Conservation (phyloP, 1,284 basidiomycete species). For the Leccinum solheimii region DNA sequence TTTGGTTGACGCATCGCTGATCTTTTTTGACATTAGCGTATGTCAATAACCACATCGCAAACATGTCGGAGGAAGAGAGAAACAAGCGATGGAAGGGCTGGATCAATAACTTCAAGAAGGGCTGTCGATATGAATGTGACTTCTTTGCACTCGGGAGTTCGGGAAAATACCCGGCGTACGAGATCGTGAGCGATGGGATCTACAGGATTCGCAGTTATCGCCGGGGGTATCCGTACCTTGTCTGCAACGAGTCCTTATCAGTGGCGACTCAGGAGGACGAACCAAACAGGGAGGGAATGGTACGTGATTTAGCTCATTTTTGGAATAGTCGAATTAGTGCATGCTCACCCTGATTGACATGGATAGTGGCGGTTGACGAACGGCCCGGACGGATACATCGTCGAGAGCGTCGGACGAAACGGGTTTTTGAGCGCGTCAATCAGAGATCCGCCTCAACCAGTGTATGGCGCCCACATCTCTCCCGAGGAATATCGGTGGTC, state of each 20-base stretch:
- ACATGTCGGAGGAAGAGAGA: not conserved
- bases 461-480: not conserved
- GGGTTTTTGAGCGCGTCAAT: not conserved
- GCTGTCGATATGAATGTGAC: slow-evolving; percentile 8
- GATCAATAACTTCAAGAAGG: not conserved
- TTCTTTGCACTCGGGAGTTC: slow-evolving; percentile 7
- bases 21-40: not conserved
- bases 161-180: not conserved
- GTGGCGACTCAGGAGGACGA: not conserved
- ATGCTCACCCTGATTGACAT: not conserved
- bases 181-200: slow-evolving; percentile 6
- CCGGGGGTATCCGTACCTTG: not conserved
- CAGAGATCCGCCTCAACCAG: not conserved
- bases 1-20: not conserved
- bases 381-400: slow-evolving; percentile 1
- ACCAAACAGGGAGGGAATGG: not conserved
- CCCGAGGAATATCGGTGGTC: slow-evolving; percentile 1
- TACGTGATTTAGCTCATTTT: not conserved
- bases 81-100: not conserved
- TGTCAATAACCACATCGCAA: slow-evolving; percentile 7
- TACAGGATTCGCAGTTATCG: slow-evolving; percentile 16
- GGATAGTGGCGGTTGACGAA: slow-evolving; percentile 12
- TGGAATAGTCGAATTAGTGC: not conserved
- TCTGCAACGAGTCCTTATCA: too few relatives aligned
- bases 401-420: not conserved